These are phyloP conservation scores for Xylaria sp. DNA, from an alignment of 2,329 filamentous ascomycete species.

Conservation along the genomic window DNA sequence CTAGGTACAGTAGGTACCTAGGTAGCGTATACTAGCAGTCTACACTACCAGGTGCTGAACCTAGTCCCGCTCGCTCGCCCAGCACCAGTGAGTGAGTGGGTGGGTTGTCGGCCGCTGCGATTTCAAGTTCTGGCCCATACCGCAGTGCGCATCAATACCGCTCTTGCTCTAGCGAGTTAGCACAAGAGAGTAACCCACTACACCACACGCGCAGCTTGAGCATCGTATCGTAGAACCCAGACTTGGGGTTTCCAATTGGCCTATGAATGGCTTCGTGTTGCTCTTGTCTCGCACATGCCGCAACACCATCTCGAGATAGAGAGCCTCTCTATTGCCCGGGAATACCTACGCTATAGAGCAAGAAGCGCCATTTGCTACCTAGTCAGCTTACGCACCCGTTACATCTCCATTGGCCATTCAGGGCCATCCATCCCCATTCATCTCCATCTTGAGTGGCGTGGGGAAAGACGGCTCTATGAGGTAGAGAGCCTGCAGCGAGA, in stretches of 20 bases:
- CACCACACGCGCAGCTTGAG: too few relatives aligned
- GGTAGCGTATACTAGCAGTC: too few relatives aligned
- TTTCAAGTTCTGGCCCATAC: slow-evolving; percentile 9
- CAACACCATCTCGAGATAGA: slow-evolving; percentile 8
- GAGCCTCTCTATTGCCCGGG: neutral
- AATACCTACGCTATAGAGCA: slow-evolving; percentile 6
- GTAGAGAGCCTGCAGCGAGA: slow-evolving; percentile 13
- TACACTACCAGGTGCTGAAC: too few relatives aligned
- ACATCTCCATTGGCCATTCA: slow-evolving; percentile 14
- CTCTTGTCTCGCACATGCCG: slow-evolving; percentile 15
- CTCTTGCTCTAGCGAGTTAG: slow-evolving; percentile 1
- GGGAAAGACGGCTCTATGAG: slow-evolving; percentile 1
- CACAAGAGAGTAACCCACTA: slow-evolving; percentile 18
- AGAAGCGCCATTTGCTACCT: neutral
- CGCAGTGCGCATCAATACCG: slow-evolving; percentile 14
- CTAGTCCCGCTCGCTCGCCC: too few relatives aligned
- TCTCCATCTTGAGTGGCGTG: slow-evolving; percentile 1
- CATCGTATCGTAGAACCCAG: too few relatives aligned
- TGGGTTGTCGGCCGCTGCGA: neutral
- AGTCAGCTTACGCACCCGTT: slow-evolving; percentile 11
- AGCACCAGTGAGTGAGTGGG: neutral
- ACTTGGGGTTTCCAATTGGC: slow-evolving; percentile 23
- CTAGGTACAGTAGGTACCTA: too few relatives aligned
- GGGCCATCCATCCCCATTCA: too few relatives aligned
- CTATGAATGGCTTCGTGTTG: slow-evolving; percentile 18